phyloP scores from a whole-genome alignment of 345 rosid species.

The Eutrema heterophyllum region DNA sequence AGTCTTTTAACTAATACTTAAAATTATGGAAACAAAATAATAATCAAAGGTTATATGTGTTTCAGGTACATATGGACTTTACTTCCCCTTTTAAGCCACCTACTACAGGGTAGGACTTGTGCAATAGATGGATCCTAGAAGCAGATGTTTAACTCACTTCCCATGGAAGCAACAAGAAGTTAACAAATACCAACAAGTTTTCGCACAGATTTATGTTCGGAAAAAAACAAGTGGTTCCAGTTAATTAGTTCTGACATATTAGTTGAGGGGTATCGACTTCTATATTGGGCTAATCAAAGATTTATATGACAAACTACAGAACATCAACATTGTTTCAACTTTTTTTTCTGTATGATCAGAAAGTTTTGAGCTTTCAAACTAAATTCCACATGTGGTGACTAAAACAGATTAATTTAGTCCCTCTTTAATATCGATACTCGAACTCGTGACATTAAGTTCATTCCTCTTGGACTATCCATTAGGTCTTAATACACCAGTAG shows the following conservation, averaged over 20 bases:
- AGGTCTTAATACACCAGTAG: no score
- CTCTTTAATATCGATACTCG: not conserved
- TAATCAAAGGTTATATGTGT: not conserved
- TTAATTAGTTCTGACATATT: not conserved
- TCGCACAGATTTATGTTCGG: not conserved
- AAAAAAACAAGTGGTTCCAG: not conserved
- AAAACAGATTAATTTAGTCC: not conserved
- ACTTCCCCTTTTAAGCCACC: not conserved
- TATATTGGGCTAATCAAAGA: not conserved
- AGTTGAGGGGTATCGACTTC: not conserved
- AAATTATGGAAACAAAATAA: not conserved
- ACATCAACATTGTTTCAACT: not conserved
- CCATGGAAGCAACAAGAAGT: not conserved
- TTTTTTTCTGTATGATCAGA: not conserved
- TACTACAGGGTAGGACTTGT: not conserved
- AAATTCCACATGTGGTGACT: not conserved
- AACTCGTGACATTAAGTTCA: not conserved
- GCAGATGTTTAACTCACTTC: not conserved
- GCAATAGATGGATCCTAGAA: not conserved
- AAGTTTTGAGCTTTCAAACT: not conserved
- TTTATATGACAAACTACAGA: not conserved
- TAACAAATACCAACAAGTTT: not conserved
- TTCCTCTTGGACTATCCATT: not conserved
- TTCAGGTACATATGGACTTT: not conserved
- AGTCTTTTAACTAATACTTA: not conserved